Conservation (phyloP, 2,329 filamentous ascomycete species). For the Talaromyces verruculosus region DNA sequence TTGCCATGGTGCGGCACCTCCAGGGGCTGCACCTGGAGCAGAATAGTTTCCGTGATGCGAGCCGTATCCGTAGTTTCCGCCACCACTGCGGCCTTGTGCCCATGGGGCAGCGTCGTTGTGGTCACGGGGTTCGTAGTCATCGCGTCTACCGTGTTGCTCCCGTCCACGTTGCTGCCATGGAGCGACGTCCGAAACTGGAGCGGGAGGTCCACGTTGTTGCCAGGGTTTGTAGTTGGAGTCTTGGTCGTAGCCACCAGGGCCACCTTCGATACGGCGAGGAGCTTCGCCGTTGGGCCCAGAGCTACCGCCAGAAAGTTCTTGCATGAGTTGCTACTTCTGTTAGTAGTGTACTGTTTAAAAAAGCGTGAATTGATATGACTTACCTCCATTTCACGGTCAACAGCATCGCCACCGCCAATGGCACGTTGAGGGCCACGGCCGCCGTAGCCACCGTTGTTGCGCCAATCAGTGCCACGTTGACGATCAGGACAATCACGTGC, state of each 20-base stretch:
- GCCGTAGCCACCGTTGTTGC: slow-evolving; percentile 64
- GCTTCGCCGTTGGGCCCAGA: slow-evolving; percentile 58
- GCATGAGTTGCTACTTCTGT: slow-evolving; percentile 80
- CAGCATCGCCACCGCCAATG: slow-evolving; percentile 75
- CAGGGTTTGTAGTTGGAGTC: slow-evolving; percentile 70
- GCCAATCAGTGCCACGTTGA: slow-evolving; percentile 86
- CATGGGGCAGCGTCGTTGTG: slow-evolving; percentile 40
- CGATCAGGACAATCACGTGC: slow-evolving; percentile 95
- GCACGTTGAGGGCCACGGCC: slow-evolving; percentile 56
- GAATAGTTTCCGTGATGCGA: slow-evolving; percentile 40
- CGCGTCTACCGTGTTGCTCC: slow-evolving; percentile 53
- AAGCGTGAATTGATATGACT: slow-evolving; percentile 35
- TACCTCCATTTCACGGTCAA: slow-evolving; percentile 94
- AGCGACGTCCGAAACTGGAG: slow-evolving; percentile 64
- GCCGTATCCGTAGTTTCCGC: slow-evolving; percentile 46
- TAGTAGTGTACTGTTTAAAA: slow-evolving; percentile 38
- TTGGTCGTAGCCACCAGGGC: slow-evolving; percentile 64
- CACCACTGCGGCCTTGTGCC: slow-evolving; percentile 46
- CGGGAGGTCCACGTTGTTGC: slow-evolving; percentile 73
- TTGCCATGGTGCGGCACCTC: slow-evolving; percentile 63
- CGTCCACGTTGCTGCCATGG: slow-evolving; percentile 67
- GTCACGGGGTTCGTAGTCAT: slow-evolving; percentile 48
- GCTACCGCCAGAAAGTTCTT: slow-evolving; percentile 85
- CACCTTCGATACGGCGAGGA: slow-evolving; percentile 82
- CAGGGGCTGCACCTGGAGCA: slow-evolving; percentile 45